phyloP scores from a whole-genome alignment of 2,329 filamentous ascomycete species.

The Ophiognomonia clavigignenti-juglandacearum region DNA sequence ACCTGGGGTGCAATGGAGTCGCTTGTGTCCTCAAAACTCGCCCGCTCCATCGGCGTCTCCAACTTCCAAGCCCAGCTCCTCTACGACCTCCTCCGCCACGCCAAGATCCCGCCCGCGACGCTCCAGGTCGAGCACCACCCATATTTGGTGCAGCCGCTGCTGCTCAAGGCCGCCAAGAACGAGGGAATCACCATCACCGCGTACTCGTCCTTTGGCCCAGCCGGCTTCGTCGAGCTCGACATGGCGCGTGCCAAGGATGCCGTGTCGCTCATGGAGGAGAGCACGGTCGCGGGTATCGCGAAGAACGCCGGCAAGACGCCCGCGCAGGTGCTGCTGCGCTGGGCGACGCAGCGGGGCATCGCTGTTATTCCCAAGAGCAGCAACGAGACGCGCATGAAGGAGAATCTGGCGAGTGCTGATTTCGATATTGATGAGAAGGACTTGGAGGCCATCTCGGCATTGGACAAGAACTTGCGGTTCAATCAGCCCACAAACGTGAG shows the following conservation, averaged over 20 bases:
- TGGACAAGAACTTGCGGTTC: constrained; percentile 67
- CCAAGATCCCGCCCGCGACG: constrained; percentile 66
- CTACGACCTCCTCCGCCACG: constrained; percentile 76
- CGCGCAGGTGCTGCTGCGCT: constrained; percentile 78
- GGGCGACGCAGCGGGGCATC: constrained; percentile 78
- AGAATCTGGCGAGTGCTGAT: constrained; percentile 62
- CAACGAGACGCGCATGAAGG: constrained; percentile 44
- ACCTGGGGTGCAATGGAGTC: constrained; percentile 80
- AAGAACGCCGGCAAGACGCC: constrained; percentile 67
- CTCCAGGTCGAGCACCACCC: constrained; percentile 91
- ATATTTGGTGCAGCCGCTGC: constrained; percentile 71
- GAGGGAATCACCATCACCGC: constrained; percentile 73
- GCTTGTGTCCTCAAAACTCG: constrained; percentile 63
- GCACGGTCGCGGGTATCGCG: constrained; percentile 59
- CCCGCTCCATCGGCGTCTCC: constrained; percentile 71
- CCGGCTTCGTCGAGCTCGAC: constrained; percentile 73
- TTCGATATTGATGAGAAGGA: constrained; percentile 66
- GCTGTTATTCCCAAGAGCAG: constrained; percentile 79
- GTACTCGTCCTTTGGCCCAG: constrained; percentile 79
- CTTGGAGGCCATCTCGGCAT: constrained; percentile 58
- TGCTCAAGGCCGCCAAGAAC: constrained; percentile 64
- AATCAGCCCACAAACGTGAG: constrained; percentile 57
- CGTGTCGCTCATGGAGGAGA: constrained; percentile 66
- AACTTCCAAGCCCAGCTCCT: constrained; percentile 78
- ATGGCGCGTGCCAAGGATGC: constrained; percentile 63